A percentile compares a stretch with the other conserved stretches of the same genome.
These are phyloP conservation scores for Gardenia jasminoides DNA, from an alignment of 257 asterid species.

Conservation along the genomic window DNA sequence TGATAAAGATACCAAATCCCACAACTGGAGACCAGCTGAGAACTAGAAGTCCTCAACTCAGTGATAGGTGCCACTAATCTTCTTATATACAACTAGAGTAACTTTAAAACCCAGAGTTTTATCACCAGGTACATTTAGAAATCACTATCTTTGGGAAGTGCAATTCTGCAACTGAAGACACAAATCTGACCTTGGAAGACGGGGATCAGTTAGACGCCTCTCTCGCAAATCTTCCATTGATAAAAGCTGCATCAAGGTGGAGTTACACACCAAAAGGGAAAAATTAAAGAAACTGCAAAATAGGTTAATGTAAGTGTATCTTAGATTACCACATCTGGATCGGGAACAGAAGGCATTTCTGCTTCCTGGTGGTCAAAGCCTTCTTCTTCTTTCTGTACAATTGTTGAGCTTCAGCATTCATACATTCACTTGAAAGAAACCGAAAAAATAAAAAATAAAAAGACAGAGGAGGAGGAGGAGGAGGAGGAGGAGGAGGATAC, in stretches of 20 bases:
- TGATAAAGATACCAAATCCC: not conserved
- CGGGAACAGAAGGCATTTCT: slow-evolving; percentile 69
- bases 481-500: slow-evolving; percentile 15
- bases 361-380: slow-evolving; percentile 83
- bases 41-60: not conserved
- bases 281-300: slow-evolving; percentile 2
- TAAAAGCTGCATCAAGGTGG: slow-evolving; percentile 56
- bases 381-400: slow-evolving; percentile 75
- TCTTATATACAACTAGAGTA: not conserved
- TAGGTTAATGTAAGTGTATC: not conserved
- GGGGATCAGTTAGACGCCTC: slow-evolving; percentile 80
- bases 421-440: slow-evolving; percentile 65
- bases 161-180: slow-evolving; percentile 16
- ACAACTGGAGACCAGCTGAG: not conserved
- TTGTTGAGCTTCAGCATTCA: slow-evolving; percentile 3
- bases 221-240: slow-evolving; percentile 91
- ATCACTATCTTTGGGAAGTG: slow-evolving; percentile 7
- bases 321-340: slow-evolving; percentile 67
- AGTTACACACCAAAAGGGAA: slow-evolving; percentile 11
- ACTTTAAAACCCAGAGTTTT: not conserved
- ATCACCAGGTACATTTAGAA: slow-evolving; percentile 18
- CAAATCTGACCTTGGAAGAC: slow-evolving; percentile 74
- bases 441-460: too few species aligned
- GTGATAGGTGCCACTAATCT: not conserved
- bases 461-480: slow-evolving; percentile 34